These are phyloP conservation scores for Tolypocladium ovalisporum DNA, from an alignment of 2,329 filamentous ascomycete genomes.

Conservation along the genomic window DNA sequence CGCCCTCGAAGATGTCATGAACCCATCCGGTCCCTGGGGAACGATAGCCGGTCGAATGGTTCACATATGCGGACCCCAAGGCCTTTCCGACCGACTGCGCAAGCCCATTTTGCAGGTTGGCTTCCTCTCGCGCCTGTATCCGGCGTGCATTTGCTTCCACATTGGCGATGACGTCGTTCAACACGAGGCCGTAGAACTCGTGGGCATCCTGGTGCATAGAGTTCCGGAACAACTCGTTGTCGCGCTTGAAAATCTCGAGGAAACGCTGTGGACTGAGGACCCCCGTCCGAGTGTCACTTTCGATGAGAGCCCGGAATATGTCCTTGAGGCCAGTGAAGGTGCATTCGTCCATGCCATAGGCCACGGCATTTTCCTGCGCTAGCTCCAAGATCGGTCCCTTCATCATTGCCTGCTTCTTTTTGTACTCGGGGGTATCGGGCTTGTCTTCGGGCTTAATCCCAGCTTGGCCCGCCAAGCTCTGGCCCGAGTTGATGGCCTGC, in stretches of 20 bases:
- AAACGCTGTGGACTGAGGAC: slow-evolving; percentile 90
- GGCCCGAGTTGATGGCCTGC: slow-evolving; percentile 41
- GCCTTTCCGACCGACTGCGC: slow-evolving; percentile 38
- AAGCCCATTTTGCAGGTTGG: slow-evolving; percentile 29
- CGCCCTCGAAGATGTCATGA: slow-evolving; percentile 92
- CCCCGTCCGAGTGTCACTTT: slow-evolving; percentile 70
- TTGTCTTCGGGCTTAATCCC: slow-evolving; percentile 74
- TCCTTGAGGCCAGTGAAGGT: slow-evolving; percentile 93
- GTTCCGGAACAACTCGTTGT: slow-evolving; percentile 95
- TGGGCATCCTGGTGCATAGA: slow-evolving; percentile 98
- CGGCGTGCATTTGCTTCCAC: slow-evolving; percentile 78
- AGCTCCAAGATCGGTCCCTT: slow-evolving; percentile 81
- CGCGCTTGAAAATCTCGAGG: slow-evolving; percentile 81
- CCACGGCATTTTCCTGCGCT: slow-evolving; percentile 64
- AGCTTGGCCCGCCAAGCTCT: slow-evolving; percentile 41
- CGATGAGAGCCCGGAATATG: slow-evolving; percentile 84
- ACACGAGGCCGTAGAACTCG: slow-evolving; percentile 85
- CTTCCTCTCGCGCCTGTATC: slow-evolving; percentile 38
- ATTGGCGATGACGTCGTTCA: slow-evolving; percentile 94
- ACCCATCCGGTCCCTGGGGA: slow-evolving; percentile 75
- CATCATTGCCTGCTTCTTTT: slow-evolving; percentile 90
- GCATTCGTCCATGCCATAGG: slow-evolving; percentile 89
- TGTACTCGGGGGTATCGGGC: slow-evolving; percentile 89
- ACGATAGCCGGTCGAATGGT: slow-evolving; percentile 31
- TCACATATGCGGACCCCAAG: slow-evolving; percentile 21